Base-by-base conservation (phyloP, 2,329 filamentous ascomycete genomes). In the Paecilomyces formosus region DNA sequence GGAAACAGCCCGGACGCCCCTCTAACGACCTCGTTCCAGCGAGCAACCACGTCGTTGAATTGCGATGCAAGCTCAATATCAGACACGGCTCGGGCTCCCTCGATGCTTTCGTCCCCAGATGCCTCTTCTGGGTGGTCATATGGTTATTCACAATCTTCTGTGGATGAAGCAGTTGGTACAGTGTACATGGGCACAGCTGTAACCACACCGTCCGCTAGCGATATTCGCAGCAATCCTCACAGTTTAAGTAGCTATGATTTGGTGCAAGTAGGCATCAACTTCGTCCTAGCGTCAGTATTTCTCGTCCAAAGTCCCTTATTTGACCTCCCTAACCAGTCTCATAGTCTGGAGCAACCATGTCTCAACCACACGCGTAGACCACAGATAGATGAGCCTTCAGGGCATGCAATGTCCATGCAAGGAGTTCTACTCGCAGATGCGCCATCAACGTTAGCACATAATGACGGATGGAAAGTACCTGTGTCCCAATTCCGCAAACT, bases 321-420 rank as follows among this genome's bases (percentile, higher is more conserved):
- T 39, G 24, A 6, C n/a, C 35, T 12, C 35, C 7, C 35, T 39
- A n/a, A 39, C 35, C 5, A n/a, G 35, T 39, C 13, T 39, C 11
- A n/a, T 39, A 39, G 35, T 2, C 15, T 39, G 2, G 35, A 39
- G n/a, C 35, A 39, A 39, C 35, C 35, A 2, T 39, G 35, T 39
- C 35, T 60, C 49, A 11, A 39, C 13, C 60, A 59, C 24, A 59
- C 55, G 8, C 57, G 39, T 13, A 1, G 21, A 3, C 22, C 35
- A 39, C n/a, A 45, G 21, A n/a, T 22, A 12, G 30, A 55, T 15
- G 53, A 51, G 3, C 58, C 60, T 15, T 59, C 53, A 1, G 50
- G 61, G 3, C 58, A 62, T 28, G 56, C 58, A 3, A 51, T 60
- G 21, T 62, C 60, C 3, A 60, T 60, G 55, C 60, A 63, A 53